phyloP scores from a whole-genome alignment of 768 basidiomycete species.

The Podaxis mareebaensis region DNA sequence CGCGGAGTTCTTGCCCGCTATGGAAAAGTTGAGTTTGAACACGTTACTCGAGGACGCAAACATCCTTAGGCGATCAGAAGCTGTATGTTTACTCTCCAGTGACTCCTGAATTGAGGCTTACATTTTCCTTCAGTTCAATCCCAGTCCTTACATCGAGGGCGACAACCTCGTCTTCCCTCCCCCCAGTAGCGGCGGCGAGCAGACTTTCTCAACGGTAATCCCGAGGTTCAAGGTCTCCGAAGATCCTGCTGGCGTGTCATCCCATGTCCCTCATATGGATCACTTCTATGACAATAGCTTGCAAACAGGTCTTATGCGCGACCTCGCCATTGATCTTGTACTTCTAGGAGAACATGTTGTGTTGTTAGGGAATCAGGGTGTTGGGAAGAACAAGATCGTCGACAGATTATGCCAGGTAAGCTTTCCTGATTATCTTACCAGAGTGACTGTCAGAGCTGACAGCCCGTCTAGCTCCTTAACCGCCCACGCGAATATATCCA shows the following conservation, averaged over 20 bases:
- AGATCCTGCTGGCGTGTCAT: slow-evolving; percentile 55
- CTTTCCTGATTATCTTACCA: neutral
- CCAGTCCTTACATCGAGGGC: slow-evolving; percentile 40
- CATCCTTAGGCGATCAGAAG: slow-evolving; percentile 40
- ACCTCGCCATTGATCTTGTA: slow-evolving; percentile 63
- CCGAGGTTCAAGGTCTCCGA: slow-evolving; percentile 48
- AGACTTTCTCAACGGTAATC: slow-evolving; percentile 36
- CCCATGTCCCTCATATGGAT: slow-evolving; percentile 67
- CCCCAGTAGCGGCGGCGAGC: slow-evolving; percentile 34
- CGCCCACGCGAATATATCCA: slow-evolving; percentile 71
- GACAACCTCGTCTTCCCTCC: slow-evolving; percentile 48
- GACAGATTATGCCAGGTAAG: slow-evolving; percentile 63
- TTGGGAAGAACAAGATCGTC: slow-evolving; percentile 72
- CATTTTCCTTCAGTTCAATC: slow-evolving; percentile 44
- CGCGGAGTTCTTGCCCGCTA: slow-evolving; percentile 60
- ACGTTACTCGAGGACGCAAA: slow-evolving; percentile 50
- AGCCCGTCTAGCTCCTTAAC: slow-evolving; percentile 46
- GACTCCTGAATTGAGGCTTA: slow-evolving; percentile 6
- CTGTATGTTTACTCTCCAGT: slow-evolving; percentile 33
- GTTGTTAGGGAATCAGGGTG: slow-evolving; percentile 70
- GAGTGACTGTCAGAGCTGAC: neutral
- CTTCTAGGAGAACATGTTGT: slow-evolving; percentile 64
- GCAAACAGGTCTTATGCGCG: slow-evolving; percentile 67
- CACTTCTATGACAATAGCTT: slow-evolving; percentile 72
- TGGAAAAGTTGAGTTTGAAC: slow-evolving; percentile 56